Evolutionary conservation across 805 yeast species (phyloP), one percentile per base, ranked within the genome.

Genomic region (Ogataea nitratoaversa): DNA sequence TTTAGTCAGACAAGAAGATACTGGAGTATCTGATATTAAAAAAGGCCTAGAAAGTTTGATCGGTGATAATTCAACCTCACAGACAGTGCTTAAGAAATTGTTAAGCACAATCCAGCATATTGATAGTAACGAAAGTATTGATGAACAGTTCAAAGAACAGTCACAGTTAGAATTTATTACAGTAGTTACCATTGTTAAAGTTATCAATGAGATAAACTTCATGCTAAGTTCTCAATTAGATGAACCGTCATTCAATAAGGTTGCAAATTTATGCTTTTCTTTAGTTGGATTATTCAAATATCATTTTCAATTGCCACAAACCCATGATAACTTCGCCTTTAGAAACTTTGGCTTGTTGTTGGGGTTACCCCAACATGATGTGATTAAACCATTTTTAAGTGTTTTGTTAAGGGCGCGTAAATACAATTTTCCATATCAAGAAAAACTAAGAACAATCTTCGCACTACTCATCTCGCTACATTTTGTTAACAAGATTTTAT

Each of bases 141-240:
- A 27, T 9, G 29, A 27, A 9, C 14, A 27, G 14, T 9, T 22
- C 18, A 38, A 25, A 29, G 46, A 44, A 13, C 42, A 47, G 20
- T 36, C 34, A 19, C 52, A 50, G 31, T 35, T 60, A 6, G 65
- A 60, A 38, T 40, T 60, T 3, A 46, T 57, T 6, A 52, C 62
- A 1, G 56, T 55, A 2, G 19, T 49, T 18, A 50, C 59, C 13
- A 51, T 57, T 13, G 39, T 52, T 8, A 57, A 47, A 32, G 28
- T 46, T 1, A 34, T 39, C 3, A 43, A 41, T 19, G 49, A 52
- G 19, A 25, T 56, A 3, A 44, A 43, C 13, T 8, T 20, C 4
- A 23, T 53, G n/a, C 11, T 48, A 5, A 25, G 28, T 8, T 37
- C 44, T 1, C 30, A 44, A 4, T 24, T 49, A 17, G 44, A 41